These are phyloP conservation scores for Epichloe festucae DNA, from an alignment of 2,329 filamentous ascomycete species.

Conservation along the genomic window DNA sequence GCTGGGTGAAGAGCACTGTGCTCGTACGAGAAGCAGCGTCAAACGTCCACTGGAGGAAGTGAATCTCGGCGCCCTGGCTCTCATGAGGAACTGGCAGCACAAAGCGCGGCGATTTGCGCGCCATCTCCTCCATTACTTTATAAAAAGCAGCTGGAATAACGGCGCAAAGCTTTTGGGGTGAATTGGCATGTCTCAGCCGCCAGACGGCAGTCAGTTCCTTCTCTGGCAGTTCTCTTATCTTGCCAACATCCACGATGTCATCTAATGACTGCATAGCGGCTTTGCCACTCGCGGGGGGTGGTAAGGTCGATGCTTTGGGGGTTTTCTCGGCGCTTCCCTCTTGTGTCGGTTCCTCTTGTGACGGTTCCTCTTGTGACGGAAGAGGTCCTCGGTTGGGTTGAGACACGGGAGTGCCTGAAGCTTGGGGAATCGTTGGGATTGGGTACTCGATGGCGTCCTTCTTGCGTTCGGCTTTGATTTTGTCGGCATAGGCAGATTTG, in stretches of 20 bases:
- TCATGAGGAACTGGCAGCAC: conserved; percentile 71
- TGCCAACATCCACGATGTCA: conserved; percentile 61
- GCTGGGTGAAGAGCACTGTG: conserved; percentile 82
- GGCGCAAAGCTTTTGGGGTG: conserved; percentile 69
- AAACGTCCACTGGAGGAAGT: conserved; percentile 95
- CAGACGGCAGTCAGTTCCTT: conserved; percentile 82
- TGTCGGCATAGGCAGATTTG: conserved; percentile 71
- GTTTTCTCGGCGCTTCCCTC: conserved; percentile 11
- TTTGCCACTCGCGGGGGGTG: not conserved
- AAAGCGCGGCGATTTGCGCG: conserved; percentile 71
- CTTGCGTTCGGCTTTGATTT: conserved; percentile 60
- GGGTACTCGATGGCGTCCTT: conserved; percentile 44
- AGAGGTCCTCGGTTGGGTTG: conserved; percentile 21
- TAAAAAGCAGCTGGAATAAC: conserved; percentile 66
- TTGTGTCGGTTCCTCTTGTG: not conserved
- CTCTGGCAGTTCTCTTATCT: conserved; percentile 56
- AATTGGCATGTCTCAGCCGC: conserved; percentile 71
- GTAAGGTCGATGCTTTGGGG: not conserved
- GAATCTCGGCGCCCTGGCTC: conserved; percentile 68
- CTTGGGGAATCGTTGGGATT: conserved; percentile 22
- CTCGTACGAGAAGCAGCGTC: conserved; percentile 50
- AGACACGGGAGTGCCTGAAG: conserved; percentile 22
- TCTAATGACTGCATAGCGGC: conserved; percentile 31
- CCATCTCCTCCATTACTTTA: conserved; percentile 54
- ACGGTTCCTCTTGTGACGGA: conserved; percentile 9